Conservation (phyloP, 306 rosid species). For the Inga leiocalycina region DNA sequence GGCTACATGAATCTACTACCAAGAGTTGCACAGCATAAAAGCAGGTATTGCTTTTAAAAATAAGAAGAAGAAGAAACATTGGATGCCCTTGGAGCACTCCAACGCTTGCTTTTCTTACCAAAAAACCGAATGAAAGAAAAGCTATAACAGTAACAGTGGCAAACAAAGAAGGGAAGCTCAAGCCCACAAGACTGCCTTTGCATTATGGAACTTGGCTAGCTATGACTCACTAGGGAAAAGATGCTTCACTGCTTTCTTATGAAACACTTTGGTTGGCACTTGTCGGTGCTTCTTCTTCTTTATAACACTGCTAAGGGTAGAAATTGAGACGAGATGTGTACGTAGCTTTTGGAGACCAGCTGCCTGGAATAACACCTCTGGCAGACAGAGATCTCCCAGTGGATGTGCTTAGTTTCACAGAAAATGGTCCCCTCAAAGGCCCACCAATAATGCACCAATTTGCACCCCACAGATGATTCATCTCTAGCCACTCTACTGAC, state of each 20-base stretch:
- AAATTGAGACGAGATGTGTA: conserved; percentile 79
- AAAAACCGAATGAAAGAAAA: not conserved
- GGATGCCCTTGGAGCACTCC: conserved; percentile 48
- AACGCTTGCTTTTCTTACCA: conserved; percentile 40
- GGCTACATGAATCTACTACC: conserved; percentile 54
- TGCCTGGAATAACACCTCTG: conserved; percentile 70
- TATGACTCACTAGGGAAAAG: conserved; percentile 8
- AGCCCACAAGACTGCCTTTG: conserved; percentile 42
- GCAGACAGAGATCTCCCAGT: conserved; percentile 64
- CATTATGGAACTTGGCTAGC: conserved; percentile 13
- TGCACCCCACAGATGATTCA: conserved; percentile 95
- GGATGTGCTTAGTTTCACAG: conserved; percentile 78
- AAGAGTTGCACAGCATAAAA: conserved; percentile 32
- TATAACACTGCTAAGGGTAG: conserved; percentile 24
- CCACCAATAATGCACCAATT: conserved; percentile 71
- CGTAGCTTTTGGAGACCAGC: conserved; percentile 83
- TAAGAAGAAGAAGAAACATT: conserved; percentile 30
- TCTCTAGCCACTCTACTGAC: conserved; percentile 70
- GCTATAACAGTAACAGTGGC: not conserved
- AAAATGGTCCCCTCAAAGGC: conserved; percentile 80
- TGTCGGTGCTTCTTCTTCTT: conserved; percentile 7
- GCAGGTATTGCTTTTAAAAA: not conserved
- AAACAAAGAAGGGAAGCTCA: conserved; percentile 20
- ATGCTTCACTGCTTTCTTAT: not conserved
- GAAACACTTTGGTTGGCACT: conserved; percentile 16